Conservation (phyloP, 176 grass and related monocot genomes). For the Lolium multiflorum region DNA sequence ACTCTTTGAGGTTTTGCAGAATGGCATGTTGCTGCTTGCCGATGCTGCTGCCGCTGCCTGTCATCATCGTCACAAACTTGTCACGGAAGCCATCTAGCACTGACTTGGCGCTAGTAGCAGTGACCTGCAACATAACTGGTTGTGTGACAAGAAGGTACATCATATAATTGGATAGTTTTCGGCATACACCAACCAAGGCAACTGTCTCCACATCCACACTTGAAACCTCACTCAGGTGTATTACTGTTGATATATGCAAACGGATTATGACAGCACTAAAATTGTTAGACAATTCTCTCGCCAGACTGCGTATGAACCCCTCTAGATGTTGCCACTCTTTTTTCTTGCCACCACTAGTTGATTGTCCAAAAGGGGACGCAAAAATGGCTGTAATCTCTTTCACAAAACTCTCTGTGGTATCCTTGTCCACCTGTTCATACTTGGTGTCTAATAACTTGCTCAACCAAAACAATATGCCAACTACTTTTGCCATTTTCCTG, state of each 20-base stretch:
- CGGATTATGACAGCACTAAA: background rate
- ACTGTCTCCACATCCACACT: background rate
- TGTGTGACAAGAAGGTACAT: slow-evolving; percentile 1
- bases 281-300: background rate
- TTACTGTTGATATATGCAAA: slow-evolving; percentile 21
- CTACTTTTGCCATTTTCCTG: background rate
- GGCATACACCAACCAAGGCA: slow-evolving; percentile 13
- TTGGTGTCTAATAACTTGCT: slow-evolving; percentile 3
- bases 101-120: background rate
- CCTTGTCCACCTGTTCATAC: background rate
- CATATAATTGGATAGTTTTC: slow-evolving; percentile 24
- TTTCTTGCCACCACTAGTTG: background rate
- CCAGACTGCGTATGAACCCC: background rate
- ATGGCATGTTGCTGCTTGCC: background rate
- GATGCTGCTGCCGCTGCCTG: background rate
- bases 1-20: background rate
- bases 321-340: background rate
- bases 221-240: background rate
- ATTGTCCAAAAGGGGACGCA: background rate
- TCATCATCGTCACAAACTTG: background rate
- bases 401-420: background rate
- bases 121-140: slow-evolving; percentile 2
- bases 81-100: background rate
- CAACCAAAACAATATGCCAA: background rate
- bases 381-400: background rate